Percentiles rank a stretch among this genome's conserved stretches.
These are phyloP conservation scores for Diversispora eburnea DNA, from an alignment of 192 early-diverging fungal species.

Conservation along the genomic window DNA sequence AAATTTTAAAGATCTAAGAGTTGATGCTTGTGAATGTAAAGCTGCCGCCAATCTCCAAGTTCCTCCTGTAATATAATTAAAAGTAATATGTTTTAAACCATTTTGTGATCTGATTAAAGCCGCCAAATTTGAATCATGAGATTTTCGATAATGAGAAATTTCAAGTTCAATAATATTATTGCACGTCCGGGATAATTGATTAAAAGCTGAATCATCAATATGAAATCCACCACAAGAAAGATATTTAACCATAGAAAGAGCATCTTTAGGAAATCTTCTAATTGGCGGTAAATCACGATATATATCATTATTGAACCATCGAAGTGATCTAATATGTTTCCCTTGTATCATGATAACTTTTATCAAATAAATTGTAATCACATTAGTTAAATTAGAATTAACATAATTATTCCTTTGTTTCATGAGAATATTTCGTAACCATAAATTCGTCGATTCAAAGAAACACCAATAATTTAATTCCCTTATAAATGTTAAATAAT, in stretches of 20 bases:
- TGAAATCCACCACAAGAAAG: background rate
- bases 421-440: background rate
- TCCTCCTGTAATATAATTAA: background rate
- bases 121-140: background rate
- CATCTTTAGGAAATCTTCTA: background rate
- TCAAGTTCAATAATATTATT: background rate
- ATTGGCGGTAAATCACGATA: background rate
- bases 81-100: background rate
- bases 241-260: background rate
- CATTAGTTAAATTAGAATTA: background rate
- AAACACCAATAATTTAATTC: constrained; percentile 6
- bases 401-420: no score
- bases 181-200: background rate
- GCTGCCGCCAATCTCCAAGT: background rate
- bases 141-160: background rate
- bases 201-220: background rate
- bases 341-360: background rate
- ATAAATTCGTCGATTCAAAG: background rate
- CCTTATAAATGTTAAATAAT: background rate
- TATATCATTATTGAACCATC: background rate
- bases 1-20: background rate
- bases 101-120: constrained; percentile 1
- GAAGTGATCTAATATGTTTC: background rate
- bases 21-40: background rate
- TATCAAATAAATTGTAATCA: background rate